Percentiles rank a stretch among this genome's conserved stretches.
Conservation (phyloP, 228 moss, liverwort and hornwort genomes). For the Sphagnum magellanicum region DNA sequence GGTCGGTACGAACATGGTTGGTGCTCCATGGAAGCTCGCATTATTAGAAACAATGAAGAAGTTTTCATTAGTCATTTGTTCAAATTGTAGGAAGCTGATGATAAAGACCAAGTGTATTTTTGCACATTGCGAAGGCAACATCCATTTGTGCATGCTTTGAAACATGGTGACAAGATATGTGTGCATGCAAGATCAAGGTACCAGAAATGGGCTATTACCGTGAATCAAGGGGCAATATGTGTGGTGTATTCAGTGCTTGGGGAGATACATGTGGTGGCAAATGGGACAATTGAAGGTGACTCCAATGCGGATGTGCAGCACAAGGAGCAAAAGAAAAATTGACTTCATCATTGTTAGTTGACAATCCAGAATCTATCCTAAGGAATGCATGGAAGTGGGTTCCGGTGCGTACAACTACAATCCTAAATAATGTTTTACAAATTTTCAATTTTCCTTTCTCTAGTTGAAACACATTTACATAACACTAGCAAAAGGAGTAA, state of each 20-base stretch:
- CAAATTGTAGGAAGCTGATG: neutral
- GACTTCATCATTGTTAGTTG: too few species aligned
- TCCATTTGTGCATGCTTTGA: neutral
- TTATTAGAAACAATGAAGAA: neutral
- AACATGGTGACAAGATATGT: constrained; percentile 3
- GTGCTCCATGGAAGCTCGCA: neutral
- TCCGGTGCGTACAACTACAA: too few species aligned
- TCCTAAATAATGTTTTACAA: too few species aligned
- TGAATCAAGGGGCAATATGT: constrained; percentile 1
- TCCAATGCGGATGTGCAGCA: too few species aligned
- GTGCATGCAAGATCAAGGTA: neutral
- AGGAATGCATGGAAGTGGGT: too few species aligned
- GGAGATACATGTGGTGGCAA: too few species aligned
- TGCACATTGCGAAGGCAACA: constrained; percentile 4
- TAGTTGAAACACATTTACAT: too few species aligned
- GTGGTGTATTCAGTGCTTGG: neutral
- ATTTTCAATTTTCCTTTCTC: too few species aligned
- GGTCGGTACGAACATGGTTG: neutral
- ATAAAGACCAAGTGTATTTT: neutral
- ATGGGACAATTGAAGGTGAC: too few species aligned
- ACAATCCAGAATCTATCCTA: too few species aligned
- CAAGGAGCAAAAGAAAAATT: too few species aligned
- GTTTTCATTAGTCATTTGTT: neutral
- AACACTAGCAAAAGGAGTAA: too few species aligned
- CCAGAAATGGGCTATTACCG: neutral